These are phyloP conservation scores for Pleurozium schreberi DNA, from an alignment of 225 moss, liverwort and hornwort species.

Conservation along the genomic window DNA sequence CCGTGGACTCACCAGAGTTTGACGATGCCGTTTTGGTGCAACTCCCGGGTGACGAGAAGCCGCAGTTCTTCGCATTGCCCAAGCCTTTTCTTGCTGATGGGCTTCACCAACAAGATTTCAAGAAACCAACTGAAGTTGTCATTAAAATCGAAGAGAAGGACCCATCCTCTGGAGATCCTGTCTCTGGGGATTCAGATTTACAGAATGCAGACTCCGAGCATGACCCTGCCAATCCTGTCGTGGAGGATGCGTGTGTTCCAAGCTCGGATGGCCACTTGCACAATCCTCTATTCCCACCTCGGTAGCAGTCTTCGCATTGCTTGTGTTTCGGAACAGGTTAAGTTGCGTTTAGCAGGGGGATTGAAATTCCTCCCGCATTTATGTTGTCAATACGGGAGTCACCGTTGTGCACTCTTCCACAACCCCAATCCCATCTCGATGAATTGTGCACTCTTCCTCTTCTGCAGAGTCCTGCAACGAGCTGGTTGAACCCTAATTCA, in stretches of 20 bases:
- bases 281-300: not conserved
- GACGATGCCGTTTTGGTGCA: conserved; percentile 32
- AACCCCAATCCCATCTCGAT: not conserved
- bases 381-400: not conserved
- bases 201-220: not conserved
- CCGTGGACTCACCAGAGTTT: not conserved
- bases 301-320: not conserved
- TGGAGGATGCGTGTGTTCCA: not conserved
- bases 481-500: not conserved
- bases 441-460: not conserved
- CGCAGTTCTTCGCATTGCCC: conserved; percentile 29
- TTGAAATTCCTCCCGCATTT: not conserved
- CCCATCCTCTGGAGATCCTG: not conserved
- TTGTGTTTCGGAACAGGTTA: too few relatives aligned
- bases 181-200: not conserved
- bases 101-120: not conserved
- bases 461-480: not conserved
- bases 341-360: not conserved
- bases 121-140: not conserved
- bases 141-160: not conserved
- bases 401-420: not conserved
- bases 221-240: not conserved
- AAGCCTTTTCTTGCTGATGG: not conserved
- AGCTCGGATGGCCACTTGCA: not conserved
- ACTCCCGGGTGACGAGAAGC: conserved; percentile 31